Percentiles rank a stretch among this genome's conserved stretches.
phyloP scores from a whole-genome alignment of 1,284 basidiomycete genomes.

The Ustilago crameri region DNA sequence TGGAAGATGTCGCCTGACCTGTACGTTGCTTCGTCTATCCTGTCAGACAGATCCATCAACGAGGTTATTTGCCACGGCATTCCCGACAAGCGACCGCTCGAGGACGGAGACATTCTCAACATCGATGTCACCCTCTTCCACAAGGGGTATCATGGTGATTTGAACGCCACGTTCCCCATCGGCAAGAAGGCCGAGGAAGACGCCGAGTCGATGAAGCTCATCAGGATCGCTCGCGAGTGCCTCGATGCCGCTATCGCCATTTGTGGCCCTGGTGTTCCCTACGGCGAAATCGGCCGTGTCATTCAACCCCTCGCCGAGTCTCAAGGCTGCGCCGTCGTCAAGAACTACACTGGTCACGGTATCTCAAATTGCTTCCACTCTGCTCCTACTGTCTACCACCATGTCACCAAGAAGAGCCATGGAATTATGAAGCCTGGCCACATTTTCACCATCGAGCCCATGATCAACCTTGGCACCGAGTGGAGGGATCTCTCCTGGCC shows the following conservation, averaged over 20 bases:
- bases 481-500: constrained; percentile 65
- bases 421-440: constrained; percentile 66
- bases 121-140: constrained; percentile 74
- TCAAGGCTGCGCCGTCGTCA: constrained; percentile 75
- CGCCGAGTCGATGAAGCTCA: constrained; percentile 57
- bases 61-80: constrained; percentile 94
- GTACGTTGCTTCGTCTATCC: no score
- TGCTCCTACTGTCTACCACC: constrained; percentile 84
- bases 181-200: constrained; percentile 58
- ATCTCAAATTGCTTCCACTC: constrained; percentile 86
- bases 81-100: constrained; percentile 60
- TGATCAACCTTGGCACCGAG: constrained; percentile 62
- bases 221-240: constrained; percentile 71
- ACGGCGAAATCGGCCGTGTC: constrained; percentile 79
- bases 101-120: constrained; percentile 58
- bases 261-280: constrained; percentile 81
- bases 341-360: constrained; percentile 84
- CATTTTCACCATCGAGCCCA: constrained; percentile 67
- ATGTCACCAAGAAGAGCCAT: constrained; percentile 68
- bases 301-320: constrained; percentile 74
- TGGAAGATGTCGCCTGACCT: no score
- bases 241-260: constrained; percentile 78
- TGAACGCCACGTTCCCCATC: constrained; percentile 65
- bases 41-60: constrained; percentile 76
- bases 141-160: constrained; percentile 66